Base-by-base conservation (phyloP, 768 basidiomycete species). In the Podaxis sp. region DNA sequence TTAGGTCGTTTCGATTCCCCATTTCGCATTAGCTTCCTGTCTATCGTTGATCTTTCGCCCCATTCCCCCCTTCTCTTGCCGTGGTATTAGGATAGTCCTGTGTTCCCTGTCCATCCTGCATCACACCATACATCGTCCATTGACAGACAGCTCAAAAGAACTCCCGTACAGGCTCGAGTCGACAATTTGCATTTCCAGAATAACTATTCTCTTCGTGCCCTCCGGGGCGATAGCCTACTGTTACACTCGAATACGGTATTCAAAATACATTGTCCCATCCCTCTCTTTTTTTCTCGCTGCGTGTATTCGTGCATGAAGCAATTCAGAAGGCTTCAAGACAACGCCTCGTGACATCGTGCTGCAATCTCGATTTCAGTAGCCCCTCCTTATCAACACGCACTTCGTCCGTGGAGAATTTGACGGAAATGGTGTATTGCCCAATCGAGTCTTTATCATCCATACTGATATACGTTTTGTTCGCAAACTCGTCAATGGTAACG, bases 331-430 rank as follows among this genome's bases (percentile, higher is more conserved):
- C 7, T 26, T 40, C 48, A 19, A 30, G 15, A 59, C 62, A 63
- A 36, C n/a, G 51, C 5, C 59, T 48, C 26, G 59, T 52, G 15
- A 78, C 78, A 13, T 68, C 64, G 51, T 72, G 64, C 11, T 68
- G 55, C 36, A 52, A 42, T 9, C 60, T 60, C 8, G 68, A 64
- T 13, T 65, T 62, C 17, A 75, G 63, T 3, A 73, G 46, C 11
- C 77, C 71, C 26, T 73, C 72, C 65, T 87, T 22, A 11, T 57
- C 85, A 22, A 75, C 67, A 62, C 83, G 77, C 8, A 90, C 83
- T 69, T 89, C 85, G 39, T 83, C 80, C 1, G 88, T 85, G 13
- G 75, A 53, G 66, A 86, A 88, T 40, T 70, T 69, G 13, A 89
- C 83, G 17, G 76, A 67, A 44, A 85, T 74, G 2, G 68, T 74